Conservation (phyloP, 148 eudicot species). For the Rhododendron molle region DNA sequence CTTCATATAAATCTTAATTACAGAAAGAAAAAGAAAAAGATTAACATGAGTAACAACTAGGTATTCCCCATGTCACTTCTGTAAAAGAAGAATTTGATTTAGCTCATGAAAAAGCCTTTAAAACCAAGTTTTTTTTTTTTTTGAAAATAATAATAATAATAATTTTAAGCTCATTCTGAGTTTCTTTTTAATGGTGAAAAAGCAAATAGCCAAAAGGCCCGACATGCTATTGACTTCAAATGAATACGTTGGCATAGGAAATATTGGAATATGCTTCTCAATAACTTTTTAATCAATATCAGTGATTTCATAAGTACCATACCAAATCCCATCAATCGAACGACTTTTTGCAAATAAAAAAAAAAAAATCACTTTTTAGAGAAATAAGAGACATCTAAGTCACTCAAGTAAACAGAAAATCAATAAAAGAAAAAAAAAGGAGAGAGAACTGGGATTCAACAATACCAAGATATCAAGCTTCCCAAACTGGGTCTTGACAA, state of each 20-base stretch:
- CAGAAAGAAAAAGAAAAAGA: background rate
- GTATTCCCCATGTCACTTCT: background rate
- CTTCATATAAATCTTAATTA: background rate
- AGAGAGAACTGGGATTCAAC: background rate
- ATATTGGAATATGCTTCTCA: too few species aligned
- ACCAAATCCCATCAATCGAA: too few species aligned
- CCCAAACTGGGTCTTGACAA: conserved; percentile 17
- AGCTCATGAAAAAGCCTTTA: background rate
- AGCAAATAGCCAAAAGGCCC: background rate
- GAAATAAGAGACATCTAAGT: too few species aligned
- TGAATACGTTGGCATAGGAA: too few species aligned
- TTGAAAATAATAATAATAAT: too few species aligned
- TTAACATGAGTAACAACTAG: background rate
- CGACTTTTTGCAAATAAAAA: background rate
- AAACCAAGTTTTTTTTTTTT: background rate
- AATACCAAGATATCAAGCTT: background rate
- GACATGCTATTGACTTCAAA: too few species aligned
- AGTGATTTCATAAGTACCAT: too few species aligned
- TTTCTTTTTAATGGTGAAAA: background rate
- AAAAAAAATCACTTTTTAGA: background rate
- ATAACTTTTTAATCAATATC: too few species aligned
- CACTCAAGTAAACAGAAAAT: background rate
- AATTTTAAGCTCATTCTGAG: background rate
- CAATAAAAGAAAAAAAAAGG: background rate
- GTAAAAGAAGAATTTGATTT: background rate